A percentile compares a stretch with the other conserved stretches of the same genome.
Conservation (phyloP, 1,139 yeast genomes). For the Nakaseomyces delphensis region DNA sequence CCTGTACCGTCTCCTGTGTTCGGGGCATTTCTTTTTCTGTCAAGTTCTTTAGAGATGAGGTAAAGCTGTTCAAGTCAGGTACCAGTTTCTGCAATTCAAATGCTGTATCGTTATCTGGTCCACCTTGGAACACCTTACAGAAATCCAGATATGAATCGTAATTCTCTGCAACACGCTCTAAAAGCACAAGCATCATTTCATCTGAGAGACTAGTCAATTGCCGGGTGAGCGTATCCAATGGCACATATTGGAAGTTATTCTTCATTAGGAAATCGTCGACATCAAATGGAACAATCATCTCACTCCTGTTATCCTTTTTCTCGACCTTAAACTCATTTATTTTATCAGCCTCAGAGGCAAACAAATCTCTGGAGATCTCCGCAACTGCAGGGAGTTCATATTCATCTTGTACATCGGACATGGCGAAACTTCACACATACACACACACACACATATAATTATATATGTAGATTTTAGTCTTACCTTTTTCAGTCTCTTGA, state of each 20-base stretch:
- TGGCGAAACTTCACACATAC: too few relatives aligned
- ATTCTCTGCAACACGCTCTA: conserved; percentile 22
- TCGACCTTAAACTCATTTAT: conserved; percentile 8
- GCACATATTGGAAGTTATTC: conserved; percentile 28
- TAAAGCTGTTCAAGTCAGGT: conserved; percentile 20
- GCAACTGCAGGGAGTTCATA: conserved; percentile 22
- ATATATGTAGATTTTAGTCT: too few relatives aligned
- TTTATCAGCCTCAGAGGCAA: conserved; percentile 17
- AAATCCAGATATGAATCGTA: conserved; percentile 24
- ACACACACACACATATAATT: too few relatives aligned
- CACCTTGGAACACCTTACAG: conserved; percentile 19
- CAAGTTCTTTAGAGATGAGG: conserved; percentile 16
- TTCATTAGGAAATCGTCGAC: conserved; percentile 25
- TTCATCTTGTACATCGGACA: conserved; percentile 11
- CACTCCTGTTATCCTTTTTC: conserved; percentile 8
- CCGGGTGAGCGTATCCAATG: conserved; percentile 25
- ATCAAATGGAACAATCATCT: conserved; percentile 14
- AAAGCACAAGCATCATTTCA: conserved; percentile 19
- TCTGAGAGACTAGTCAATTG: conserved; percentile 21
- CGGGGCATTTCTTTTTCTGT: conserved; percentile 17
- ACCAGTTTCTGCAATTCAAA: conserved; percentile 20
- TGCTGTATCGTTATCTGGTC: conserved; percentile 18
- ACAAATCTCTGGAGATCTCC: conserved; percentile 25
- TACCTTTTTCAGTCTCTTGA: too few relatives aligned
- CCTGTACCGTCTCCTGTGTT: conserved; percentile 21